Evolutionary conservation across 2,329 filamentous ascomycete genomes (phyloP), one percentile per base, ranked within the genome.

Genomic region (Botrytis tulipae): DNA sequence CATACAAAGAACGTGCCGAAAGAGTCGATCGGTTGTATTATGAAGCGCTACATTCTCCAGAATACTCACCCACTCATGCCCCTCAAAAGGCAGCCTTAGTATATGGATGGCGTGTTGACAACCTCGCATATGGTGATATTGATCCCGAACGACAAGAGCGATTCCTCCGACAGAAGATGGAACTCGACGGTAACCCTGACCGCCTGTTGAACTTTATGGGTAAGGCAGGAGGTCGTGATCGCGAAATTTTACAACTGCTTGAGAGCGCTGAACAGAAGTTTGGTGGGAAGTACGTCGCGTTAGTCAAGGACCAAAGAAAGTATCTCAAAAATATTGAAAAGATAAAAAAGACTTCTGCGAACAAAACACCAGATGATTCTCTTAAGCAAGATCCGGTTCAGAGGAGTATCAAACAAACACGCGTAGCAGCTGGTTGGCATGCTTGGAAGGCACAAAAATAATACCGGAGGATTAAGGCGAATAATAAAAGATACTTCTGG

Each of bases 1-100:
- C 66, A 57, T 68, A 68, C n/a, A 59, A 69, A 69, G 66, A 69
- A 44, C 66, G 66, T 57, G 66, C 48, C 2, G 66, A 69, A 69
- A 69, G 66, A 44, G 48, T 57, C n/a, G 66, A 69, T 44, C 37
- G n/a, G 9, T 57, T 69, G 4, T 69, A 69, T 32, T 69, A 69
- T 32, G 66, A 69, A 69, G 66, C 48, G 6, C 37, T 69, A 16
- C 66, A 57, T n/a, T 69, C 66, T 42, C 48, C 18, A 69, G 48
- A 57, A 57, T 69, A 69, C 25, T 69, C 66, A 32, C 66, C 66
- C 54, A 57, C 66, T 57, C 37, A 22, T 32, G 35, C 48, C 10
- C 48, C 66, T 32, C 66, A 57, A 42, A 57, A 69, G 4, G 48
- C 66, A 22, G 66, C 66, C 29, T 37, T 57, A 44, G 66, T 69